Conservation (phyloP, 2,329 filamentous ascomycete species). For the Epichloe festucae region DNA sequence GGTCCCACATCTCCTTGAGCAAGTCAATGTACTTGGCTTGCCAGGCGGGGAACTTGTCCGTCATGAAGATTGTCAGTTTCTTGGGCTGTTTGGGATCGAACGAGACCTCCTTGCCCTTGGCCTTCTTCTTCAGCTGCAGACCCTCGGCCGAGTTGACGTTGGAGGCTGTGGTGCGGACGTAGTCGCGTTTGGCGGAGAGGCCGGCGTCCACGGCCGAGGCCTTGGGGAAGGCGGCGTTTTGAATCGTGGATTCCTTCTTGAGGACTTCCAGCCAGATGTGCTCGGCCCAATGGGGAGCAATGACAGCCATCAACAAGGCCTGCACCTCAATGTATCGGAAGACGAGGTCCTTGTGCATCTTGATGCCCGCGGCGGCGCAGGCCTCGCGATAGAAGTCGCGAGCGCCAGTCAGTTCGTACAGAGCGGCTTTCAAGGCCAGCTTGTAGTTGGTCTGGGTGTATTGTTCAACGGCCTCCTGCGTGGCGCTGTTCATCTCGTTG, state of each 20-base stretch:
- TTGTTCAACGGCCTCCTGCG: constrained; percentile 64
- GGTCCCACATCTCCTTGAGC: constrained; percentile 57
- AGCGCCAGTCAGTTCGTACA: constrained; percentile 83
- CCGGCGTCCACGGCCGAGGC: constrained; percentile 51
- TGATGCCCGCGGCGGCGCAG: constrained; percentile 60
- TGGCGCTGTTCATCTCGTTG: constrained; percentile 80
- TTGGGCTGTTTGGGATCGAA: constrained; percentile 91
- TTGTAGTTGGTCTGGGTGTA: constrained; percentile 68
- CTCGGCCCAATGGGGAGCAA: constrained; percentile 89
- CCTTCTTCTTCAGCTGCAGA: constrained; percentile 72
- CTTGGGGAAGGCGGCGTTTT: constrained; percentile 48
- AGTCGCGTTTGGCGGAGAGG: constrained; percentile 68
- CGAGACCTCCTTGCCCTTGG: constrained; percentile 73
- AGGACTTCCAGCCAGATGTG: constrained; percentile 90
- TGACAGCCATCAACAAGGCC: constrained; percentile 65
- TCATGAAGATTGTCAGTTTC: constrained; percentile 76
- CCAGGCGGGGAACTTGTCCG: constrained; percentile 73
- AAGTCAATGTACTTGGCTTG: constrained; percentile 82
- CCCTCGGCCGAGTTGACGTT: constrained; percentile 75
- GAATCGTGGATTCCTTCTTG: constrained; percentile 61
- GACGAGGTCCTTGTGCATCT: constrained; percentile 76
- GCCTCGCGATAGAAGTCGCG: constrained; percentile 86
- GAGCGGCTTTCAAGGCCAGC: constrained; percentile 69
- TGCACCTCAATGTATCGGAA: constrained; percentile 77
- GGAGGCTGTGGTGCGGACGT: constrained; percentile 62